Evolutionary conservation across 2,329 filamentous ascomycete species (phyloP), one percentile per base, ranked within the genome.

Genomic region (Ustulina deusta): DNA sequence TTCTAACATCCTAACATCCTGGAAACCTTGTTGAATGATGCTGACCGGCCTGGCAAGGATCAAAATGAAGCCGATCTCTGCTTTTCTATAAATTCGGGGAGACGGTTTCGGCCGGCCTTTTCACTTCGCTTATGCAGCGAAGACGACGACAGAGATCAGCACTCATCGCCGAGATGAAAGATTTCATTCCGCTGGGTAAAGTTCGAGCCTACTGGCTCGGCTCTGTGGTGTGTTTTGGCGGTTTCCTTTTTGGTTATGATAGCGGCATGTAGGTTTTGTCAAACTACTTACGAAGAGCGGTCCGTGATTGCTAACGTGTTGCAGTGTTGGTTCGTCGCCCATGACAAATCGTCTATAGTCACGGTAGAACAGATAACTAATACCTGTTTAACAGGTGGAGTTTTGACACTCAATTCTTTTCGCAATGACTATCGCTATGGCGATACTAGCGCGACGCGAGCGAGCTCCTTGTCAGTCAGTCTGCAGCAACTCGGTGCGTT

Each of bases 201-300:
- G 70, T 84, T 38, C 78, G 85, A 63, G 83, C 83, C 34, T 87
- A 86, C 73, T 86, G 81, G 80, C 79, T 87, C 10, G 84, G 83
- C 2, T 78, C 78, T 1, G 81, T 86, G 3, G 81, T 86, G 13
- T 87, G 84, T 70, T 82, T 84, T 69, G 84, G 84, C 6, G 84
- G 84, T 0, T 84, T 84, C 69, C 72, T 84, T 0, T 82, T 83
- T 60, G 81, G 81, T 42, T 83, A 83, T 70, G 81, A 83, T 68
- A 78, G 76, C 60, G 81, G 81, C 64, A 82, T 83, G 68, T 76
- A 56, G 74, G 76, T 74, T 22, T 42, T 69, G 15, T 57, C n/a
- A 22, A 59, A 59, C 27, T 15, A n/a, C n/a, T n/a, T n/a, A 29
- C 32, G 13, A 36, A 13, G 6, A 3, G 5, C 2, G 11, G 13